Percentiles rank a stretch among this genome's conserved stretches.
Conservation (phyloP, 805 yeast species). For the Teunomyces barrocoloradensis region DNA sequence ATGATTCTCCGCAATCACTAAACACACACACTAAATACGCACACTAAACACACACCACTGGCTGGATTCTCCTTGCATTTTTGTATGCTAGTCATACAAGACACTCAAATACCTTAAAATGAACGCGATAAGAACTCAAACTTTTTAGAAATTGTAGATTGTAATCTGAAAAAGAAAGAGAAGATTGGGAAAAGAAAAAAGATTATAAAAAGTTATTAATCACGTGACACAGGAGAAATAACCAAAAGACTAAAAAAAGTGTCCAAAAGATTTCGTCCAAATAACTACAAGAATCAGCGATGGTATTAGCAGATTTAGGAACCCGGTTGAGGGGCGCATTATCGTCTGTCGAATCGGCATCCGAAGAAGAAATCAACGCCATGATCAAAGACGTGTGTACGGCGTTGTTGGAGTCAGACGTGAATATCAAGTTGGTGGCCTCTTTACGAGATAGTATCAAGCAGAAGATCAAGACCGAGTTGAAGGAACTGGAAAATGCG, state of each 20-base stretch:
- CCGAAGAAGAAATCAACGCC: constrained; percentile 35
- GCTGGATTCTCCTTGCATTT: not conserved
- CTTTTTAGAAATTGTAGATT: not conserved
- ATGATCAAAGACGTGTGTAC: constrained; percentile 87
- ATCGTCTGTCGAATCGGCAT: constrained; percentile 39
- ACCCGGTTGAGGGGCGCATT: constrained; percentile 41
- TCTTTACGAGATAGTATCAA: constrained; percentile 62
- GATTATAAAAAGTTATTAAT: too few relatives aligned
- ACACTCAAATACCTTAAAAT: not conserved
- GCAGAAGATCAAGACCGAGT: constrained; percentile 49
- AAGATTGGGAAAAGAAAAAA: not conserved
- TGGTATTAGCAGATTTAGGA: constrained; percentile 50
- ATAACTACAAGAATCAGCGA: constrained; percentile 8
- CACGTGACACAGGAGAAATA: not conserved
- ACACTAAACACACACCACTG: not conserved
- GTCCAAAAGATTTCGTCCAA: not conserved
- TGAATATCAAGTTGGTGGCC: constrained; percentile 81
- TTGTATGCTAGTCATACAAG: constrained; percentile 4
- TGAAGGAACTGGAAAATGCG: constrained; percentile 52
- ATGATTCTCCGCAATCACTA: constrained; percentile 5
- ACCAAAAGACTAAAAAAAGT: not conserved
- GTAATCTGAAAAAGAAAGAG: not conserved
- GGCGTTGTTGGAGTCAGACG: constrained; percentile 92
- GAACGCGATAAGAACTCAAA: not conserved
- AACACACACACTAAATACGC: not conserved